Conservation (phyloP, 257 asterid genomes). For the Nicotiana otophora region DNA sequence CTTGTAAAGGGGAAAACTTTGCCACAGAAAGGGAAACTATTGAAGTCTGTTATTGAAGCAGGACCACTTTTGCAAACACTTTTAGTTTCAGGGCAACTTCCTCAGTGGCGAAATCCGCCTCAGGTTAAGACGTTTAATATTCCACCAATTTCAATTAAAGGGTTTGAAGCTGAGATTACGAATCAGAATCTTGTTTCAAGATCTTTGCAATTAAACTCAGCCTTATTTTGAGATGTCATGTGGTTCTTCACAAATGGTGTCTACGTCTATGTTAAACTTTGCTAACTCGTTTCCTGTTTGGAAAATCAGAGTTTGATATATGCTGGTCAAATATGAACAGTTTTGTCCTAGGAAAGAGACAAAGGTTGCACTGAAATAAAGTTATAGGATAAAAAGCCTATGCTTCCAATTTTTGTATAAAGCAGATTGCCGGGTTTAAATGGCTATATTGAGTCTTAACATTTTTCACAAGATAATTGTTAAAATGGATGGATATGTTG, state of each 20-base stretch:
- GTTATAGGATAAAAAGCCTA: background rate
- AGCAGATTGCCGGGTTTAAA: background rate
- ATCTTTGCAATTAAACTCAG: slow-evolving; percentile 5
- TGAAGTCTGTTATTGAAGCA: slow-evolving; percentile 54
- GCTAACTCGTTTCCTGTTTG: slow-evolving; percentile 19
- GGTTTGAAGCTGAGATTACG: slow-evolving; percentile 19
- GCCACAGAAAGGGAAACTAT: slow-evolving; percentile 57
- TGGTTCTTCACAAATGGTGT: slow-evolving; percentile 33
- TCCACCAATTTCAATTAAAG: slow-evolving; percentile 44
- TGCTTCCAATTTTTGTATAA: slow-evolving; percentile 37
- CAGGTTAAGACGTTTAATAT: slow-evolving; percentile 45
- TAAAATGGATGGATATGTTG: background rate
- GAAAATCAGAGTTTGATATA: slow-evolving; percentile 20
- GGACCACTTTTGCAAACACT: slow-evolving; percentile 67
- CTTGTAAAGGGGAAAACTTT: slow-evolving; percentile 40
- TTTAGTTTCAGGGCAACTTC: slow-evolving; percentile 78
- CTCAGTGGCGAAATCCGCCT: slow-evolving; percentile 86
- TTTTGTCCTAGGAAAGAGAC: slow-evolving; percentile 29
- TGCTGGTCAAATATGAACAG: slow-evolving; percentile 20
- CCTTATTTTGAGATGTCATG: slow-evolving; percentile 38
- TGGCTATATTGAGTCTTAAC: background rate
- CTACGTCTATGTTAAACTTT: slow-evolving; percentile 35
- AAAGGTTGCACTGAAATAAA: slow-evolving; percentile 29
- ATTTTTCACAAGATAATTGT: background rate
- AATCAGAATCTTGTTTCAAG: slow-evolving; percentile 18